Percentiles rank a stretch among this genome's conserved stretches.
Conservation (phyloP, 139 green algal genomes). For the Ulvella scutata region DNA sequence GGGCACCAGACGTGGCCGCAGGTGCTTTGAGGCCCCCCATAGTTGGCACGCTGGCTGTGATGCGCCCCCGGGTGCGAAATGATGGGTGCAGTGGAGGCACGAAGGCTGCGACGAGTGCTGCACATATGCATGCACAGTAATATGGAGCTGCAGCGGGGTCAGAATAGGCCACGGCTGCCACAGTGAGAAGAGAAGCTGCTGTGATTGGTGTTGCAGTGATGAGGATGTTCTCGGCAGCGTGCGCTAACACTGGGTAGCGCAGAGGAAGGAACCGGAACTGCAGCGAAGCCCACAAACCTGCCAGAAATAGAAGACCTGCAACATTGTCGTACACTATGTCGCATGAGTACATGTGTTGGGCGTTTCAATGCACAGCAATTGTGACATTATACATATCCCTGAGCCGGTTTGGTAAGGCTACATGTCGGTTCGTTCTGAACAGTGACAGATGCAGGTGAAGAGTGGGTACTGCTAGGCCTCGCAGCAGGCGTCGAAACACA, state of each 20-base stretch:
- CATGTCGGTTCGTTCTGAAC: too few relatives aligned
- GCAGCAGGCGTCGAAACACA: too few relatives aligned
- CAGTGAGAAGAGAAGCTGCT: neutral
- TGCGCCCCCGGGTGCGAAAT: neutral
- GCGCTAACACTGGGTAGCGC: neutral
- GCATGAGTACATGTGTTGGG: too few relatives aligned
- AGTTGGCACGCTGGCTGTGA: neutral
- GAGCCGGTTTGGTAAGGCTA: too few relatives aligned
- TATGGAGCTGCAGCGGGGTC: neutral
- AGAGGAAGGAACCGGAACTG: neutral
- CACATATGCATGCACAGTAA: neutral
- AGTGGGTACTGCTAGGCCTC: too few relatives aligned
- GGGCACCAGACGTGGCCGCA: neutral
- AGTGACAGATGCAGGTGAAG: too few relatives aligned
- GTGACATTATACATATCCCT: too few relatives aligned
- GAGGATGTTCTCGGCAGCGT: slow-evolving; percentile 1
- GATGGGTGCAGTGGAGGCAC: neutral
- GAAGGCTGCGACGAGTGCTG: neutral
- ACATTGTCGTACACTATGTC: too few relatives aligned
- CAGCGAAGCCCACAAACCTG: neutral
- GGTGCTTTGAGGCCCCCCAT: neutral
- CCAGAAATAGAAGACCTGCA: neutral
- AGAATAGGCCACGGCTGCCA: neutral
- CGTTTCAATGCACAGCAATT: too few relatives aligned
- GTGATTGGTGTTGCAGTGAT: neutral